Base-by-base conservation (phyloP, 768 basidiomycete genomes). In the Daedaleopsis nitida region DNA sequence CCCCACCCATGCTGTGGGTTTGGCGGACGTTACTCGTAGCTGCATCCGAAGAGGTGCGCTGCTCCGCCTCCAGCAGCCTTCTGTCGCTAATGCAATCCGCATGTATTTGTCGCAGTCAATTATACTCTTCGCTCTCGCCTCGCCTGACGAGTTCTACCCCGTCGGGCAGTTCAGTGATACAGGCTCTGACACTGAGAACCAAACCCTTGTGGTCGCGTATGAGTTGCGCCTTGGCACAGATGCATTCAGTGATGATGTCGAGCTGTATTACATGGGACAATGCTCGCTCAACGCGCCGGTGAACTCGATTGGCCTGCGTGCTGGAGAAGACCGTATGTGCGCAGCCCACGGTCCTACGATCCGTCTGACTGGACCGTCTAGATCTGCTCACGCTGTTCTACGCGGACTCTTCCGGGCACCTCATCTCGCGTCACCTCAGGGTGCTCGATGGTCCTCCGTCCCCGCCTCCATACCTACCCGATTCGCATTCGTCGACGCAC, bases 201-300 rank as follows among this genome's bases (percentile, higher is more conserved):
- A 76, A 53, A 77, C 81, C 14, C 76, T 74, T 17, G 63, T 80
- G 1, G 74, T 74, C 0, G 64, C 80, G 1, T 77, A 81, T 57
- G 78, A 81, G 55, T 66, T 83, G 21, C 64, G 64, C 5, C 58
- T 67, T 1, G 66, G 63, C 21, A 65, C 73, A 10, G 69, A 72
- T 47, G 59, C 63, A 9, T 68, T 72, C 3, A 68, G 75, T 9
- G 73, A 72, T 6, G 74, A 77, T 11, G 67, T 78, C 1, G 69
- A 65, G 27, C 75, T 89, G 0, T 76, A 76, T 54, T 76, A 76
- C 44, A 63, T 88, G 11, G 83, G 83, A 8, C 81, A 85, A 49
- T 87, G 86, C 84, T 67, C 78, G 23, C 69, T 85, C 7, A 79
- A 83, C 43, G 83, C 86, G 12, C 76, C 77, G 14, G 74, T 80